A percentile compares a stretch with the other conserved stretches of the same genome.
phyloP scores from a whole-genome alignment of 1,139 yeast genomes.

The Scheffersomyces insectosa region DNA sequence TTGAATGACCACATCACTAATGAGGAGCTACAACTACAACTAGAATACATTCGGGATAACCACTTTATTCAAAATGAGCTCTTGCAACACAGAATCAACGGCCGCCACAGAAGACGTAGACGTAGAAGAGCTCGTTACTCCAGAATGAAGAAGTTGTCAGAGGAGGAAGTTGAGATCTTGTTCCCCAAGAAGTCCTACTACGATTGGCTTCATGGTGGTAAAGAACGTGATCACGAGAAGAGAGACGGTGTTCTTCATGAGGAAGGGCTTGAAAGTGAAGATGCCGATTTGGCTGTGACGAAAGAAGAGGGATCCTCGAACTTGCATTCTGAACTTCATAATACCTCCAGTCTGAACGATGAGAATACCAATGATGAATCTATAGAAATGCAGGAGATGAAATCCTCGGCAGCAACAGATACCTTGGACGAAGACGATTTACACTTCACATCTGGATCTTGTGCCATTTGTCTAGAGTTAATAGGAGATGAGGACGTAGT shows the following conservation, averaged over 20 bases:
- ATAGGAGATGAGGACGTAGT: conserved; percentile 65
- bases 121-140: conserved; percentile 41
- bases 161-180: conserved; percentile 60
- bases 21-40: conserved; percentile 36
- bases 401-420: conserved; percentile 1
- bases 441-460: conserved; percentile 69
- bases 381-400: conserved; percentile 2
- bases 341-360: not conserved
- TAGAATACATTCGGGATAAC: conserved; percentile 35
- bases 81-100: conserved; percentile 26
- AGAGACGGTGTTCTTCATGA: conserved; percentile 39
- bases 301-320: conserved; percentile 1
- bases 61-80: conserved; percentile 33
- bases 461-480: conserved; percentile 77
- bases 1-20: conserved; percentile 11
- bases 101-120: conserved; percentile 28
- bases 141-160: conserved; percentile 56
- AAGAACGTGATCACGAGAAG: conserved; percentile 36
- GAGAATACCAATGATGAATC: conserved; percentile 3
- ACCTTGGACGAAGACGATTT: conserved; percentile 23
- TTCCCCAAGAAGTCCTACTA: conserved; percentile 67
- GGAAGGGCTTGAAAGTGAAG: conserved; percentile 18
- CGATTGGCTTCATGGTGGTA: conserved; percentile 64
- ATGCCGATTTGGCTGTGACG: not conserved
- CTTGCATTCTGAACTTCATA: conserved; percentile 3